These are phyloP conservation scores for Orobanche coerulescens DNA, from an alignment of 257 asterid species.

Conservation along the genomic window DNA sequence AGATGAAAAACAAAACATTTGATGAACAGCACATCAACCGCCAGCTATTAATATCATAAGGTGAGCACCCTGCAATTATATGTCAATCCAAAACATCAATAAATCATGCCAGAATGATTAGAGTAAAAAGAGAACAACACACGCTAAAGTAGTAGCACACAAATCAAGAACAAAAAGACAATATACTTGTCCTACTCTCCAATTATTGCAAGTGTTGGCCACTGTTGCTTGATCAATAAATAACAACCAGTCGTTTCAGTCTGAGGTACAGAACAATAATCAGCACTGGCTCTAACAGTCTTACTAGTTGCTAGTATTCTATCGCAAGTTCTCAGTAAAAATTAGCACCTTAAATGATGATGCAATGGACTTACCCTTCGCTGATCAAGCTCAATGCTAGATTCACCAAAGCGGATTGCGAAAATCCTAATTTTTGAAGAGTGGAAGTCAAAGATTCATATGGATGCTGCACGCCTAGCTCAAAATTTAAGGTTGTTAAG, in stretches of 20 bases:
- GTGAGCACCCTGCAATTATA: constrained; percentile 99
- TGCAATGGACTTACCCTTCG: constrained; percentile 72
- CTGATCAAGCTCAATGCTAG: constrained; percentile 82
- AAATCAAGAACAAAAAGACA: constrained; percentile 12
- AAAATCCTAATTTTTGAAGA: constrained; percentile 74
- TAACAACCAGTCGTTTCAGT: constrained; percentile 11
- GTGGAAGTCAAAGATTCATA: constrained; percentile 76
- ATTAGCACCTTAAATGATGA: constrained; percentile 8
- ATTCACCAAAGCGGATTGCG: constrained; percentile 68
- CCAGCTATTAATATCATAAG: constrained; percentile 93
- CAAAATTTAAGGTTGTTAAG: constrained; percentile 86
- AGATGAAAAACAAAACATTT: constrained; percentile 87
- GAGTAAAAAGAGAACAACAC: constrained; percentile 33
- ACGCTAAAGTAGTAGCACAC: constrained; percentile 23
- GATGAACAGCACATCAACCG: constrained; percentile 99
- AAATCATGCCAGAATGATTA: constrained; percentile 46
- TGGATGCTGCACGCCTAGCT: constrained; percentile 91
- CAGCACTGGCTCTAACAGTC: constrained; percentile 2
- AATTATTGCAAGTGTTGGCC: constrained; percentile 15
- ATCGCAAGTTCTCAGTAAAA: constrained; percentile 11
- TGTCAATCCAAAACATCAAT: constrained; percentile 95
- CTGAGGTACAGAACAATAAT: constrained; percentile 1
- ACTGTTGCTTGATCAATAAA: constrained; percentile 16
- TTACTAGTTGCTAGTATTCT: constrained; percentile 8
- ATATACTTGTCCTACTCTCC: constrained; percentile 17